phyloP scores from a whole-genome alignment of 192 early-diverging fungal genomes.

The Podila epigama region DNA sequence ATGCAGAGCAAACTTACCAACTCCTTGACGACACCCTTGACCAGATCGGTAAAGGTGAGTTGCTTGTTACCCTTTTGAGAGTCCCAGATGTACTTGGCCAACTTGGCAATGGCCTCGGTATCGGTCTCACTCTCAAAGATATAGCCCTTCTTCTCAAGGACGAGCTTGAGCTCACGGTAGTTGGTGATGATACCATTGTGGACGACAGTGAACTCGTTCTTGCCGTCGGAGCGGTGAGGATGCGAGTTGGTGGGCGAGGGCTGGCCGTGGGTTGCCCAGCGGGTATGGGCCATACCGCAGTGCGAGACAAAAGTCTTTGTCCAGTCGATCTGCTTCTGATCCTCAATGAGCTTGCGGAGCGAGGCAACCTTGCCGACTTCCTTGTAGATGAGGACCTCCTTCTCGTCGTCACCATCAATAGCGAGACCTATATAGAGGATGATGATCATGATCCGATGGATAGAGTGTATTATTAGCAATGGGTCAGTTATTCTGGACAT shows the following conservation, averaged over 20 bases:
- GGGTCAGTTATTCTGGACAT: no score
- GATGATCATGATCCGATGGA: no score
- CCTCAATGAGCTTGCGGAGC: constrained; percentile 82
- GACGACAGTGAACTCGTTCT: constrained; percentile 93
- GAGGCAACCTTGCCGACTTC: constrained; percentile 96
- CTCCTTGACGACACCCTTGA: constrained; percentile 98
- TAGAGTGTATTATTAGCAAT: no score
- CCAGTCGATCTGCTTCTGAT: constrained; percentile 74
- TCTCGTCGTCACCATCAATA: constrained; percentile 85
- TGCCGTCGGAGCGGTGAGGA: constrained; percentile 93
- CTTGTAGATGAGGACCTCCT: constrained; percentile 83
- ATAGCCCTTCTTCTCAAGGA: no score
- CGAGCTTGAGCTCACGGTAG: constrained; percentile 99
- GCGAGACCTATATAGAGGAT: constrained; percentile 86
- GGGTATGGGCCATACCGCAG: constrained; percentile 96
- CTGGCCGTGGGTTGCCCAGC: constrained; percentile 99
- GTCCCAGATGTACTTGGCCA: constrained; percentile 98
- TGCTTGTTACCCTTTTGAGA: constrained; percentile 78
- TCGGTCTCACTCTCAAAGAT: constrained; percentile 98
- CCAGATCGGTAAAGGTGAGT: constrained; percentile 88
- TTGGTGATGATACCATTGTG: constrained; percentile 99
- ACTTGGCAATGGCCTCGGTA: constrained; percentile 96
- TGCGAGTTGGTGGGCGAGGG: constrained; percentile 95
- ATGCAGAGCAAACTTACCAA: no score
- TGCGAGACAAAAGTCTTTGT: constrained; percentile 85